Percentiles rank a stretch among this genome's conserved stretches.
Evolutionary conservation across 2,329 filamentous ascomycete genomes (phyloP).

Genomic region (Trichophyton benhamiae): DNA sequence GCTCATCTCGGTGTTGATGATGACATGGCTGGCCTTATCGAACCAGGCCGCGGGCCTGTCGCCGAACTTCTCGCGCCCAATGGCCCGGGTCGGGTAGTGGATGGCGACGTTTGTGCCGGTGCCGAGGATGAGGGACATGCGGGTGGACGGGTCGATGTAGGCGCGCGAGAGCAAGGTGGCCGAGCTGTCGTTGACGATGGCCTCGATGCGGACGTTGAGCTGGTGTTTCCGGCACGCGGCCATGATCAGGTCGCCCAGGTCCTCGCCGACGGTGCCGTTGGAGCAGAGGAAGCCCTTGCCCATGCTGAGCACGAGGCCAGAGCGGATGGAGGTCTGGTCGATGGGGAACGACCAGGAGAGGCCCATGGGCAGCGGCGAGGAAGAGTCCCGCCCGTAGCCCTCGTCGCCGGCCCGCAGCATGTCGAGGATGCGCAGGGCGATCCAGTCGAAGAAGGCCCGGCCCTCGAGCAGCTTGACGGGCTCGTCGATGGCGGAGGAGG

Average conservation of each 20-base stretch:
- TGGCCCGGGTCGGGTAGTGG: constrained; percentile 44
- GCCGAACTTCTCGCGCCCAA: constrained; percentile 46
- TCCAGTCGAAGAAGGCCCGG: constrained; percentile 53
- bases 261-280: constrained; percentile 46
- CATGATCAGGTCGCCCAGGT: constrained; percentile 49
- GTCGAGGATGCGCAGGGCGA: constrained; percentile 47
- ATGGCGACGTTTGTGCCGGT: constrained; percentile 55
- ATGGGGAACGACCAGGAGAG: constrained; percentile 56
- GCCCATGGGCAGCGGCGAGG: constrained; percentile 42
- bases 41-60: constrained; percentile 43
- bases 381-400: constrained; percentile 26
- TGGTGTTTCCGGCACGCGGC: constrained; percentile 42
- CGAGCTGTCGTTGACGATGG: constrained; percentile 53
- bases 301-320: constrained; percentile 48
- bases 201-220: constrained; percentile 47
- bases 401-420: constrained; percentile 37
- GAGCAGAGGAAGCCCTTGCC: constrained; percentile 53
- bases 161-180: constrained; percentile 51
- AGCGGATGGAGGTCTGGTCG: constrained; percentile 49
- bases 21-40: constrained; percentile 45
- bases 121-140: constrained; percentile 52
- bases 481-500: constrained; percentile 45
- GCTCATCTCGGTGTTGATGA: constrained; percentile 54
- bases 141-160: constrained; percentile 47
- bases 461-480: constrained; percentile 43